Percentiles rank a stretch among this genome's conserved stretches.
phyloP scores from a whole-genome alignment of 2,329 filamentous ascomycete species.

The Endoconidiophora laricicola region DNA sequence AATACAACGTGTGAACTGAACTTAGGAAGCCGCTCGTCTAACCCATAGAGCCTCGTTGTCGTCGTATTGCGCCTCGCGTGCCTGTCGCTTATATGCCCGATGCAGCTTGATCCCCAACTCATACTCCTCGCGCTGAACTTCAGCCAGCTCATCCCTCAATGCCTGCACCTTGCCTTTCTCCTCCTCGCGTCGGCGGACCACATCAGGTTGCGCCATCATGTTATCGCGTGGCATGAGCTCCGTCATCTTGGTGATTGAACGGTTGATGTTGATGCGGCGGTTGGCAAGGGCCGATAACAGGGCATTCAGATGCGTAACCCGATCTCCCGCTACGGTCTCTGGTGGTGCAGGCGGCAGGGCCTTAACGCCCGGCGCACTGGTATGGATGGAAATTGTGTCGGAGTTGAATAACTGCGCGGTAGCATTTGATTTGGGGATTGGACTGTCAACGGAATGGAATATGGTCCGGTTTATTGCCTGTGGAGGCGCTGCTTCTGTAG shows the following conservation, averaged over 20 bases:
- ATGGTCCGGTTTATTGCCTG: neutral
- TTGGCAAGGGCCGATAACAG: constrained; percentile 48
- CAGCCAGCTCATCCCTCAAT: constrained; percentile 49
- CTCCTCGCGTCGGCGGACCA: constrained; percentile 36
- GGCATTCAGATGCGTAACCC: constrained; percentile 49
- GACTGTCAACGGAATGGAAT: constrained; percentile 3
- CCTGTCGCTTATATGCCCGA: constrained; percentile 56
- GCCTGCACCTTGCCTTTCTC: constrained; percentile 50
- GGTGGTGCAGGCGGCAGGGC: constrained; percentile 44
- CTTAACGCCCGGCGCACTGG: constrained; percentile 27
- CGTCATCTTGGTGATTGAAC: constrained; percentile 59
- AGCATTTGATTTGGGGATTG: constrained; percentile 3
- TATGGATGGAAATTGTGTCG: constrained; percentile 12
- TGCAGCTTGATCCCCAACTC: constrained; percentile 62
- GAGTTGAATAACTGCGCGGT: constrained; percentile 9
- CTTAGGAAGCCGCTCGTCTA: constrained; percentile 36
- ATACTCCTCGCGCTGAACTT: constrained; percentile 61
- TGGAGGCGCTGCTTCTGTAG: neutral
- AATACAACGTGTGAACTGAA: no score
- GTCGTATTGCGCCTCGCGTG: constrained; percentile 48
- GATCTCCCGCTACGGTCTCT: constrained; percentile 41
- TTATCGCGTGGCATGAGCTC: constrained; percentile 59
- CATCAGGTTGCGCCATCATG: constrained; percentile 48
- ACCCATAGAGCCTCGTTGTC: constrained; percentile 57
- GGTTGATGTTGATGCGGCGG: constrained; percentile 54